These are phyloP conservation scores for Linum lewisii DNA, from an alignment of 345 rosid genomes.

Conservation along the genomic window DNA sequence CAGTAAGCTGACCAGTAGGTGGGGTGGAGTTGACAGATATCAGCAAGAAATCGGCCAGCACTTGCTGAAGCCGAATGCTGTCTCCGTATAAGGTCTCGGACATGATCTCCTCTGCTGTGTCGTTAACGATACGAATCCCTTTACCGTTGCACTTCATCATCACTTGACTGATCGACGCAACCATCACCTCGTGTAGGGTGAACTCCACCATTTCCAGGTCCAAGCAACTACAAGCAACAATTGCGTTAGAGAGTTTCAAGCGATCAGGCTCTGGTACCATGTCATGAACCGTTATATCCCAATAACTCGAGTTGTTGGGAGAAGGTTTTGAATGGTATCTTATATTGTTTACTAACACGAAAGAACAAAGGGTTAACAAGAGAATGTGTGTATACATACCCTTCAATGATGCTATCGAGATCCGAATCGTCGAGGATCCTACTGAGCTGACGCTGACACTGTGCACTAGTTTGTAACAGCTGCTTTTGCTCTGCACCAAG, in stretches of 20 bases:
- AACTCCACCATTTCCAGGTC: conserved; percentile 80
- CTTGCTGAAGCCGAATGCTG: conserved; percentile 76
- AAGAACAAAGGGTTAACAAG: neutral
- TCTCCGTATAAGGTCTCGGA: conserved; percentile 60
- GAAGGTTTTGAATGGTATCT: no score
- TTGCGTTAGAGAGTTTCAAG: neutral
- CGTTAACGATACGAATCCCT: conserved; percentile 41
- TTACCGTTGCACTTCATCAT: conserved; percentile 55
- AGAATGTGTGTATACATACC: conserved; percentile 30
- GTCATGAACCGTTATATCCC: no score
- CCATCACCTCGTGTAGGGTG: conserved; percentile 41
- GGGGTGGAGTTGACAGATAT: conserved; percentile 51
- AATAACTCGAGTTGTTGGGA: no score
- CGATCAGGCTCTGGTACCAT: no score
- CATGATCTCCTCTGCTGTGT: conserved; percentile 44
- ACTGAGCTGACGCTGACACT: conserved; percentile 72
- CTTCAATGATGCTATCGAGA: conserved; percentile 73
- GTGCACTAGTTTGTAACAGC: conserved; percentile 64
- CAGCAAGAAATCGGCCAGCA: conserved; percentile 60
- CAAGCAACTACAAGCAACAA: conserved; percentile 38
- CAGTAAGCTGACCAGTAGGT: conserved; percentile 41
- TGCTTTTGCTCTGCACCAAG: conserved; percentile 61
- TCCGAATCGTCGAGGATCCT: conserved; percentile 80
- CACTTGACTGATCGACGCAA: conserved; percentile 63
- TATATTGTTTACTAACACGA: no score